Percentiles rank a stretch among this genome's conserved stretches.
Conservation (phyloP, 2,329 filamentous ascomycete genomes). For the Sporothrix mexicana region DNA sequence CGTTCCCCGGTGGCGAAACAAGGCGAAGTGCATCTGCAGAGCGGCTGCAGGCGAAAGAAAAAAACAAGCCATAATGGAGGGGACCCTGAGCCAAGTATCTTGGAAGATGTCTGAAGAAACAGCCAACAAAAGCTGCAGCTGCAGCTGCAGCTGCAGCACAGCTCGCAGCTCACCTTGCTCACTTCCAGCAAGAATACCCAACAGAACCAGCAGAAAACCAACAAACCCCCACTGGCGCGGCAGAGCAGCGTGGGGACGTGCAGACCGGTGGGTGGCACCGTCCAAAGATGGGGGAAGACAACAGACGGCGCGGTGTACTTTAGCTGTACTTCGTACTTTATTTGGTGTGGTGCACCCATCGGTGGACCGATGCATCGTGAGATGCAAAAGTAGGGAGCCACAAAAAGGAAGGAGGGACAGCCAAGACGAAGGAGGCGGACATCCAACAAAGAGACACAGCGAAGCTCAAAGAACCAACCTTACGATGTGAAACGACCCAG, state of each 20-base stretch:
- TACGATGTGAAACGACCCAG: slow-evolving; percentile 12
- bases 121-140: neutral
- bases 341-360: no score
- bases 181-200: no score
- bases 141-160: neutral
- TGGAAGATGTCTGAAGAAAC: neutral
- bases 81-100: slow-evolving; percentile 13
- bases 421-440: neutral
- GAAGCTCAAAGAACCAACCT: neutral
- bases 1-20: neutral
- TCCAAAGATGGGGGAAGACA: neutral
- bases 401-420: neutral
- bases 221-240: slow-evolving; percentile 15
- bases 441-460: neutral
- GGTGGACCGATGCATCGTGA: neutral
- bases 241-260: slow-evolving; percentile 17
- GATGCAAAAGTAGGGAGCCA: neutral
- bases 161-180: no score
- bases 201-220: neutral
- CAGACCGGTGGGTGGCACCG: slow-evolving; percentile 20
- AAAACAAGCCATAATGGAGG: neutral
- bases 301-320: neutral
- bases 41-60: slow-evolving; percentile 19
- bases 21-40: neutral
- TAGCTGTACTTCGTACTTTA: neutral